Percentiles rank a stretch among this genome's conserved stretches.
phyloP scores from a whole-genome alignment of 768 basidiomycete species.

The Boletus reticulatus region DNA sequence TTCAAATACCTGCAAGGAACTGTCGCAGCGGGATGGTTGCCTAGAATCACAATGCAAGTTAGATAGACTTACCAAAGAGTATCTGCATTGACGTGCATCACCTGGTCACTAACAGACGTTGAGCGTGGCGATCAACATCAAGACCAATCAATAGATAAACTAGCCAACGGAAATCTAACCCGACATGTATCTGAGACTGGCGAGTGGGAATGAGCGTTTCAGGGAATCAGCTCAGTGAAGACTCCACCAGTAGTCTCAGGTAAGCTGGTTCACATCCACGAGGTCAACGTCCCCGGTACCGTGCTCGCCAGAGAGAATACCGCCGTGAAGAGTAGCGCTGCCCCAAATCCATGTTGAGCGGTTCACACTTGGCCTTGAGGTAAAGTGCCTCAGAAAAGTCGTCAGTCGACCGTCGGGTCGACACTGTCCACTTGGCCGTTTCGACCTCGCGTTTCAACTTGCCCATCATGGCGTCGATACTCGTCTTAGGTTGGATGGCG shows the following conservation, averaged over 20 bases:
- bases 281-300: conserved; percentile 89
- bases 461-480: too few species aligned
- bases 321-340: conserved; percentile 95
- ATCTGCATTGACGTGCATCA: conserved; percentile 93
- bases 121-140: conserved; percentile 37
- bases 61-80: conserved; percentile 63
- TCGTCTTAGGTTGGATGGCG: too few species aligned
- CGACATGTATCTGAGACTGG: conserved; percentile 84
- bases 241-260: conserved; percentile 97
- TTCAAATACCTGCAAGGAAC: conserved; percentile 89
- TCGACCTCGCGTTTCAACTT: too few species aligned
- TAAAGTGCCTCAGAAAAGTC: conserved; percentile 32
- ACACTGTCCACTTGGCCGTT: too few species aligned
- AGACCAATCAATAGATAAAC: neutral
- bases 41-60: neutral
- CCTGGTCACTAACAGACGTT: conserved; percentile 51
- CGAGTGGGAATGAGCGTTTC: conserved; percentile 97
- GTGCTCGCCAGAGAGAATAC: conserved; percentile 94
- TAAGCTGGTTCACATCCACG: conserved; percentile 94
- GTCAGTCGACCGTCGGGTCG: too few species aligned
- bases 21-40: conserved; percentile 28
- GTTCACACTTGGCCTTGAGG: conserved; percentile 75
- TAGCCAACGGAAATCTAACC: neutral
- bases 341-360: too few species aligned
- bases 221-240: conserved; percentile 95